These are phyloP conservation scores for Eucalyptus regnans DNA, from an alignment of 345 rosid genomes.

Conservation along the genomic window DNA sequence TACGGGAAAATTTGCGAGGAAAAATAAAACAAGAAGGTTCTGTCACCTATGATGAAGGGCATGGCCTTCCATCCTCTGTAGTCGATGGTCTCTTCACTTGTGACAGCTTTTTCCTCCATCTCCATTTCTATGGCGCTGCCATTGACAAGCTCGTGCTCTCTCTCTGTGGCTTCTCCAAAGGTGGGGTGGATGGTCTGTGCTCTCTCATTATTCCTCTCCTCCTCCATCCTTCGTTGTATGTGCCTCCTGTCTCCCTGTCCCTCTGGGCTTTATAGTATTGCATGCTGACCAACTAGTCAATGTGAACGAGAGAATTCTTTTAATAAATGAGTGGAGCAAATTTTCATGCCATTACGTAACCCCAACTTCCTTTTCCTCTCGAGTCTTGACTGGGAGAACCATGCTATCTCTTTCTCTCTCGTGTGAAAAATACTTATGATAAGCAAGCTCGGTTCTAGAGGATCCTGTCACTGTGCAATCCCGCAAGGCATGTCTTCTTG, in stretches of 20 bases:
- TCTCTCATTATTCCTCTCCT: background rate
- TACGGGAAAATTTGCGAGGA: background rate
- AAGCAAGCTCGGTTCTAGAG: background rate
- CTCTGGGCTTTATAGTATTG: background rate
- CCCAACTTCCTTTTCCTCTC: too few species aligned
- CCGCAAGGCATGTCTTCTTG: background rate
- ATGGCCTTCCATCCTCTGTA: conserved; percentile 70
- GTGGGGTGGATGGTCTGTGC: background rate
- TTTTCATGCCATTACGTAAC: too few species aligned
- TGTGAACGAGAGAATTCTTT: background rate
- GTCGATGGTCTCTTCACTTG: background rate
- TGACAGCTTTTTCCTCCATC: background rate
- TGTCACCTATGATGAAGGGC: conserved; percentile 60
- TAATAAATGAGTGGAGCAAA: background rate
- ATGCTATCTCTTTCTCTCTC: background rate
- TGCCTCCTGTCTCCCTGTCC: background rate
- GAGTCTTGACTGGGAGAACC: background rate
- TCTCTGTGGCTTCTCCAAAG: background rate
- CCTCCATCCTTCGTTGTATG: fast-evolving
- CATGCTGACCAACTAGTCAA: background rate
- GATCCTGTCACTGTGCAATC: background rate
- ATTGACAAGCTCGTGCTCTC: background rate
- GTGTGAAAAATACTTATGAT: background rate
- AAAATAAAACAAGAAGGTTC: background rate
- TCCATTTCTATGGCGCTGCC: background rate